Evolutionary conservation across 1,284 basidiomycete species (phyloP), one percentile per base, ranked within the genome.

Genomic region (Cutaneotrichosporon cavernicola): DNA sequence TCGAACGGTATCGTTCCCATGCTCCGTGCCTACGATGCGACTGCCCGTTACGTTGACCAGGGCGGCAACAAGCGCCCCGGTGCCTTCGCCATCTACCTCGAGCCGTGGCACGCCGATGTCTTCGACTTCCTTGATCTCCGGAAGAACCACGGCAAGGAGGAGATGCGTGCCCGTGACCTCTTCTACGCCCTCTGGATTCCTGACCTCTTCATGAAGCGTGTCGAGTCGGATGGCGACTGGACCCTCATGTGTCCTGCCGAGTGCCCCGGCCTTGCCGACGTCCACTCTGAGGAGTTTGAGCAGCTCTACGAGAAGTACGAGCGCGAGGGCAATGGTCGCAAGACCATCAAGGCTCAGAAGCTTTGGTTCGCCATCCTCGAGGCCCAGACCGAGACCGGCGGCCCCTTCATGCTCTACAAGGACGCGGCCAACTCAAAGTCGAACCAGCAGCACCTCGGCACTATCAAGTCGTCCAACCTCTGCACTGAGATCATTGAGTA

Each of bases 401-500:
- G 89, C 43, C 97, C 97, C 5, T 99, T 97, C 84, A 98, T 99
- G 90, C 84, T 93, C 55, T 99, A 99, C 86, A 99, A 99, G 84
- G 90, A 95, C 76, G 84, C 89, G 40, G 88, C 89, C 62, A 95
- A 94, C 78, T 89, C 85, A 72, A 97, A 97, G 82, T 96, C 93
- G 46, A 99, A 99, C 84, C 97, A 99, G 82, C 90, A 96, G 84
- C 97, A 99, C 82, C 86, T 99, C 47, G 97, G 97, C 57, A 97
- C 92, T 21, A 99, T 99, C 89, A 99, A 98, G 85, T 97, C 92
- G 6, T 98, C 96, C 65, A 99, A 99, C 81, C 84, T 99, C 52
- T 99, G 97, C 84, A 98, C 96, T 13, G 97, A 99, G 81, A 99
- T 99, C 79, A 91, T 99, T 80, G 93, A 99, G 82, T 99, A 98